Conservation (phyloP, 257 asterid genomes). For the Scutellaria galericulata region DNA sequence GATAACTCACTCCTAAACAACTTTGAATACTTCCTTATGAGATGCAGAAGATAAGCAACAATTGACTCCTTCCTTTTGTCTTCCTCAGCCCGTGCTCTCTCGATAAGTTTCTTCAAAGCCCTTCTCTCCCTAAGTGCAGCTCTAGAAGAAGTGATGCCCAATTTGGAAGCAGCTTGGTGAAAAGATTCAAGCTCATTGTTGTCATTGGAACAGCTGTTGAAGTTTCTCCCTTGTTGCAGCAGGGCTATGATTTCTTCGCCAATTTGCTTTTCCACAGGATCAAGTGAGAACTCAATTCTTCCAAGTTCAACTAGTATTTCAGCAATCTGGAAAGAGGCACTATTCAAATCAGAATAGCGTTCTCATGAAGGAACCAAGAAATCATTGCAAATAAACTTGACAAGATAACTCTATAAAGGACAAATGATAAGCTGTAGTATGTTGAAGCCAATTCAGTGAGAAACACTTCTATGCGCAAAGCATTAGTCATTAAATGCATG, state of each 20-base stretch:
- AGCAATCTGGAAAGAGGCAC: constrained; percentile 64
- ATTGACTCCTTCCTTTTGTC: constrained; percentile 96
- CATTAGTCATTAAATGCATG: background rate
- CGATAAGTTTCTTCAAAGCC: constrained; percentile 89
- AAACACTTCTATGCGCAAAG: background rate
- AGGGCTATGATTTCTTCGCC: constrained; percentile 87
- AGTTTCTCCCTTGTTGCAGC: constrained; percentile 93
- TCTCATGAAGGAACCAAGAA: constrained; percentile 12
- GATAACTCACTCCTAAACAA: constrained; percentile 85
- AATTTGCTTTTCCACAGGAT: constrained; percentile 78
- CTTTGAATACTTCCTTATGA: constrained; percentile 89
- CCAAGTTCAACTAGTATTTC: constrained; percentile 69
- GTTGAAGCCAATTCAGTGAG: background rate
- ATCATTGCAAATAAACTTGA: background rate
- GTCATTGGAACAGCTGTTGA: constrained; percentile 63
- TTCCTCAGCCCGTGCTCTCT: constrained; percentile 86
- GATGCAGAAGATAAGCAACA: constrained; percentile 84
- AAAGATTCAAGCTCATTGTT: constrained; percentile 86
- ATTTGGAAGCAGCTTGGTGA: constrained; percentile 88
- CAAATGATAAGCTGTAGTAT: constrained; percentile 11
- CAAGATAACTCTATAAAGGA: background rate
- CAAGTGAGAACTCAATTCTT: constrained; percentile 77
- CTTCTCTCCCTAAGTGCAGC: constrained; percentile 96
- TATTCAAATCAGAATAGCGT: constrained; percentile 36
- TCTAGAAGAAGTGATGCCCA: constrained; percentile 92